Evolutionary conservation across 768 basidiomycete species (phyloP).

Genomic region (Suillus hirtellus): DNA sequence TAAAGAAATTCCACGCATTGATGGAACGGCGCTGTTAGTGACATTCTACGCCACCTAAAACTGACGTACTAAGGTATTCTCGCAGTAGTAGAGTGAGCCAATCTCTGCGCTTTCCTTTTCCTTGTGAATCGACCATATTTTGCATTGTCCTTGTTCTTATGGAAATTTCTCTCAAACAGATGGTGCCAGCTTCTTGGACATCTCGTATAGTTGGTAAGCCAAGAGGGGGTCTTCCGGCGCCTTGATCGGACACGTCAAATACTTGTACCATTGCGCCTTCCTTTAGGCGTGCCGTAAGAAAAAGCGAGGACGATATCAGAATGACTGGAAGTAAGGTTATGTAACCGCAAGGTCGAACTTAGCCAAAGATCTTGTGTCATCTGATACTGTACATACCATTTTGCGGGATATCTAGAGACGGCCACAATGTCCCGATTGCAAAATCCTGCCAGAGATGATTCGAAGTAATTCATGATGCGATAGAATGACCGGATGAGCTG

Average conservation of each 20-base stretch:
- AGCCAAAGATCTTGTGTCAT: constrained; percentile 12
- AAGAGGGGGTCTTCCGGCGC: constrained; percentile 36
- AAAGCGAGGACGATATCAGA: constrained; percentile 53
- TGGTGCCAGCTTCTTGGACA: constrained; percentile 49
- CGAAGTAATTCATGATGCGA: constrained; percentile 16
- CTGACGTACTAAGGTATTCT: constrained; percentile 62
- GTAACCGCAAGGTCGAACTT: constrained; percentile 17
- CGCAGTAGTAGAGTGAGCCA: constrained; percentile 70
- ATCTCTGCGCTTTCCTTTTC: constrained; percentile 45
- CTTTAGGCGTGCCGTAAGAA: constrained; percentile 60
- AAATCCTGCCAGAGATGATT: constrained; percentile 45
- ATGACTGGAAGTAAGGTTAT: constrained; percentile 43
- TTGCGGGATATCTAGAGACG: constrained; percentile 60
- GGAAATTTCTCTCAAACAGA: constrained; percentile 54
- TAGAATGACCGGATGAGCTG: constrained; percentile 11
- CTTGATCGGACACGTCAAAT: constrained; percentile 45
- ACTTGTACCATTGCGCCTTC: constrained; percentile 51
- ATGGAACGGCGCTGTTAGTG: constrained; percentile 8
- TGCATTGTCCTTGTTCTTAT: constrained; percentile 19
- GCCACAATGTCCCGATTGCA: constrained; percentile 75
- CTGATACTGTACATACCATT: constrained; percentile 48
- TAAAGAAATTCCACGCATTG: constrained; percentile 13
- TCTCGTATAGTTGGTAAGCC: constrained; percentile 53
- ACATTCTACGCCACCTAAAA: not conserved
- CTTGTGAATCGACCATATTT: constrained; percentile 19